These are phyloP conservation scores for Pyrenochaeta sp. DNA, from an alignment of 2,329 filamentous ascomycete genomes.

Conservation along the genomic window DNA sequence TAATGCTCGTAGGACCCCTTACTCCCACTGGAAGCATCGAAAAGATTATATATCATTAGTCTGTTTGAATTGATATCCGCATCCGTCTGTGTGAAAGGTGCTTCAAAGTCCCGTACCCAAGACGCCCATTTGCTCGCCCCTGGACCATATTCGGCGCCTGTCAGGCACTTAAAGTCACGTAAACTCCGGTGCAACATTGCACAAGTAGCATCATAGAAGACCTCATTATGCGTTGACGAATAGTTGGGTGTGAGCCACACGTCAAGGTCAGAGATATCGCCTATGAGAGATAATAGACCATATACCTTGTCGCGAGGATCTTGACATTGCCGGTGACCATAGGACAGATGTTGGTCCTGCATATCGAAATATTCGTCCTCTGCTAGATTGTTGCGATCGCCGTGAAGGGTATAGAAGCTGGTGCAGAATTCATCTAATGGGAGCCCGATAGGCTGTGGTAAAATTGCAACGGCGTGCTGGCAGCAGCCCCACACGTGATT, in stretches of 20 bases:
- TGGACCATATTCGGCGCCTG: background rate
- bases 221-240: background rate
- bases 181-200: background rate
- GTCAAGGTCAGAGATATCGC: background rate
- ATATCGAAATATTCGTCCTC: background rate
- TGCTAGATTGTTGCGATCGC: background rate
- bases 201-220: background rate
- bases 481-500: background rate
- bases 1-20: background rate
- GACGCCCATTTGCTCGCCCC: background rate
- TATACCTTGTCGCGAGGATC: slow-evolving; percentile 2
- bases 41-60: background rate
- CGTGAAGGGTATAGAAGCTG: background rate
- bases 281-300: background rate
- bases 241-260: background rate
- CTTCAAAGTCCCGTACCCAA: background rate
- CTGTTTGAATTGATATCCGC: background rate
- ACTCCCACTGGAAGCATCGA: background rate
- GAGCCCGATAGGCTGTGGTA: background rate
- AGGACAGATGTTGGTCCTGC: background rate
- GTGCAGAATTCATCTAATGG: background rate
- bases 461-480: background rate
- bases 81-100: background rate
- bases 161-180: background rate
- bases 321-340: background rate